phyloP scores from a whole-genome alignment of 345 rosid species.

The Ricinus communis region DNA sequence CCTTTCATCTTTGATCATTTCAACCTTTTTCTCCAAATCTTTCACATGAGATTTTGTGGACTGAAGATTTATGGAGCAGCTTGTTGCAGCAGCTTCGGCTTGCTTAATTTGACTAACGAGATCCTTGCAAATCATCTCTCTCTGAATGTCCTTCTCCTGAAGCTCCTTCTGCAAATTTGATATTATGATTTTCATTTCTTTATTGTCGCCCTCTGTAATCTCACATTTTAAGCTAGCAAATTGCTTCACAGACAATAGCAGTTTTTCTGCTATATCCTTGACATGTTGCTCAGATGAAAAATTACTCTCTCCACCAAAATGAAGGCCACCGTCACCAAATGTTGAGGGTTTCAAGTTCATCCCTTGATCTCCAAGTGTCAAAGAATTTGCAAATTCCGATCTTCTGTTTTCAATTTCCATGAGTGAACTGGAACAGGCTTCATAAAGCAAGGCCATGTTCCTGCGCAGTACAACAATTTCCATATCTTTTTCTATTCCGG shows the following conservation, averaged over 20 bases:
- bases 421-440: constrained; percentile 58
- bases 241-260: constrained; percentile 49
- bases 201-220: constrained; percentile 45
- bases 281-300: constrained; percentile 55
- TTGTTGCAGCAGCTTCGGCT: constrained; percentile 74
- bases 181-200: constrained; percentile 66
- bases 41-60: constrained; percentile 47
- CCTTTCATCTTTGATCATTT: constrained; percentile 45
- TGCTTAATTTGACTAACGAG: constrained; percentile 83
- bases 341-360: constrained; percentile 33
- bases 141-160: constrained; percentile 87
- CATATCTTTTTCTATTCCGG: constrained; percentile 47
- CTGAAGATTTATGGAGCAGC: constrained; percentile 62
- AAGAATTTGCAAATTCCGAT: constrained; percentile 42
- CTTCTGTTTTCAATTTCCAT: constrained; percentile 64
- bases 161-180: constrained; percentile 80
- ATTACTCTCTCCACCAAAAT: constrained; percentile 24
- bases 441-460: constrained; percentile 58
- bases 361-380: constrained; percentile 23
- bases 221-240: constrained; percentile 49
- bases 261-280: constrained; percentile 51
- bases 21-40: constrained; percentile 61
- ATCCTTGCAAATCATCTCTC: constrained; percentile 75
- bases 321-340: constrained; percentile 22
- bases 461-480: constrained; percentile 50